A percentile compares a stretch with the other conserved stretches of the same genome.
phyloP scores from a whole-genome alignment of 2,329 filamentous ascomycete species.

The Nigrospora sphaerica region DNA sequence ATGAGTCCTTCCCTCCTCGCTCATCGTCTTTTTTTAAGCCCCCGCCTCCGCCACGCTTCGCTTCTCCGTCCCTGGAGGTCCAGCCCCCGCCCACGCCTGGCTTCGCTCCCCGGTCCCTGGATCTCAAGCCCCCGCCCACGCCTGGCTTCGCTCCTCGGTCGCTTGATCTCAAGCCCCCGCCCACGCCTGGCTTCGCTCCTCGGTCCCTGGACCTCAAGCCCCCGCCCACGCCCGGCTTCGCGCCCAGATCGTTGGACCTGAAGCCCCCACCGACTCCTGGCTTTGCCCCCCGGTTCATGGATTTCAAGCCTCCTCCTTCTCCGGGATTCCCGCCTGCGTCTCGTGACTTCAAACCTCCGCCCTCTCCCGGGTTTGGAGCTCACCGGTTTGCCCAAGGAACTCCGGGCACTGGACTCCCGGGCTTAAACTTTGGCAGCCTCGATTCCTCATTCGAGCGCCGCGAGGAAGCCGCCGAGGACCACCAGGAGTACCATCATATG shows the following conservation, averaged over 20 bases:
- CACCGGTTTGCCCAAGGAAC: constrained; percentile 28
- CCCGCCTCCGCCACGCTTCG: constrained; percentile 12
- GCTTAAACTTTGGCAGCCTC: constrained; percentile 21
- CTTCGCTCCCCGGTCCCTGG: constrained; percentile 13
- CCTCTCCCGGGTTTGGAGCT: constrained; percentile 37
- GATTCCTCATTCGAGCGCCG: constrained; percentile 13
- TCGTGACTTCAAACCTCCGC: constrained; percentile 28
- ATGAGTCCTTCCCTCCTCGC: constrained; percentile 13
- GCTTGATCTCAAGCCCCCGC: constrained; percentile 25
- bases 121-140: constrained; percentile 19
- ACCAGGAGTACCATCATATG: constrained; percentile 24
- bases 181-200: constrained; percentile 33
- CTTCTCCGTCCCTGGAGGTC: constrained; percentile 13
- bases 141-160: constrained; percentile 9
- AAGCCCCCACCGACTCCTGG: constrained; percentile 18
- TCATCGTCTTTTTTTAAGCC: constrained; percentile 21
- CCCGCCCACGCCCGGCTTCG: constrained; percentile 1
- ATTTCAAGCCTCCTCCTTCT: constrained; percentile 19
- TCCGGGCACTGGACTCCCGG: constrained; percentile 34
- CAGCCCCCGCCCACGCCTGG: constrained; percentile 13
- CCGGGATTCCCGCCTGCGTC: constrained; percentile 12
- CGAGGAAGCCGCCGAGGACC: constrained; percentile 12
- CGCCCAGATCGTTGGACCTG: constrained; percentile 4
- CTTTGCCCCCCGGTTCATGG: constrained; percentile 15
- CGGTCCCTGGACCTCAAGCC: constrained; percentile 10